Conservation (phyloP, 2,329 filamentous ascomycete genomes). For the Sporothrix protearum region DNA sequence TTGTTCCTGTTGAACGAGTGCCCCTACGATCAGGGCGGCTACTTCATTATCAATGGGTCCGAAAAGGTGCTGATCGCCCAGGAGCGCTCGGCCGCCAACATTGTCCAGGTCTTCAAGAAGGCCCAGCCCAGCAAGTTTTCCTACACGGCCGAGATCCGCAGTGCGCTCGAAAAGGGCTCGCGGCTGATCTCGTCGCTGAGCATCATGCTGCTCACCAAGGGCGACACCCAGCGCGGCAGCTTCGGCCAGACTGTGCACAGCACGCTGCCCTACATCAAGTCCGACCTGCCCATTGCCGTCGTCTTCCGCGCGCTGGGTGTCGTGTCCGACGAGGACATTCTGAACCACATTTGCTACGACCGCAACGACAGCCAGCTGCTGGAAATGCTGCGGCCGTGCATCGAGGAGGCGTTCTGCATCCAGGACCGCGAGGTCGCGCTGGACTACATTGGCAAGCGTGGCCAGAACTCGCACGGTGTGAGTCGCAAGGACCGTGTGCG, state of each 20-base stretch:
- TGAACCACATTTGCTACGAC: conserved; percentile 97
- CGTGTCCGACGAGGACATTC: conserved; percentile 94
- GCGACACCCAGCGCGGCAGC: conserved; percentile 71
- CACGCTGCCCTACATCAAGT: conserved; percentile 89
- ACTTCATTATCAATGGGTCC: conserved; percentile 98
- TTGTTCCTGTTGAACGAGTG: conserved; percentile 93
- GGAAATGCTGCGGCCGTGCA: conserved; percentile 94
- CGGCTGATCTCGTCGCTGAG: conserved; percentile 89
- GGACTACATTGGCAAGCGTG: conserved; percentile 93
- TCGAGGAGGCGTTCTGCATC: conserved; percentile 94
- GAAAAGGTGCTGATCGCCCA: conserved; percentile 98
- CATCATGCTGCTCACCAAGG: conserved; percentile 85
- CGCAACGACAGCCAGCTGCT: conserved; percentile 94
- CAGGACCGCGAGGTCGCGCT: conserved; percentile 92
- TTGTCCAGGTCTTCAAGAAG: conserved; percentile 99
- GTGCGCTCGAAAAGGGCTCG: conserved; percentile 93
- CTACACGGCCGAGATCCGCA: conserved; percentile 92
- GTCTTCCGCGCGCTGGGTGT: conserved; percentile 95
- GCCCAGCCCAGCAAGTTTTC: conserved; percentile 86
- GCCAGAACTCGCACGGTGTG: conserved; percentile 65
- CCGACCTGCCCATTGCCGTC: conserved; percentile 87
- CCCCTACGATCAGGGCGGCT: conserved; percentile 95
- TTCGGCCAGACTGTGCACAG: conserved; percentile 87
- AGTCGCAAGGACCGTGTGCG: conserved; percentile 84
- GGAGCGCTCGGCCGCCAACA: conserved; percentile 95